These are phyloP conservation scores for Hypoxylon cercidicola DNA, from an alignment of 495 filamentous ascomycete genomes.

Conservation along the genomic window DNA sequence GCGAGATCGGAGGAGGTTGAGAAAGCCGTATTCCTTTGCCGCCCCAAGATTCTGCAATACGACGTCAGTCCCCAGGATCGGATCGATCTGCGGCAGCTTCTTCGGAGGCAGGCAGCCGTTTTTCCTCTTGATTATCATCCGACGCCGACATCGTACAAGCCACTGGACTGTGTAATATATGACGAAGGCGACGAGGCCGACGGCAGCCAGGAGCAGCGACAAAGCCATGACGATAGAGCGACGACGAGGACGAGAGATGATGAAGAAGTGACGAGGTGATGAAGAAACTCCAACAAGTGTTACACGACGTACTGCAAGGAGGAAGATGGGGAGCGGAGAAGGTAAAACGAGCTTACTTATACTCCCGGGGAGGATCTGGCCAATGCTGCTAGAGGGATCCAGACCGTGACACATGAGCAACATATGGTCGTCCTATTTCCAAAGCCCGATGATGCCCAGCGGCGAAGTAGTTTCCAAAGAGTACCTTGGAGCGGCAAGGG, in stretches of 20 bases:
- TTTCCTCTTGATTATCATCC: constrained; percentile 24
- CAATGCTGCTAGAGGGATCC: constrained; percentile 37
- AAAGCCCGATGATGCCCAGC: constrained; percentile 45
- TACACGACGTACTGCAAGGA: constrained; percentile 32
- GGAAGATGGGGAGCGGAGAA: constrained; percentile 39
- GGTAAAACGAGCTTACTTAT: constrained; percentile 40
- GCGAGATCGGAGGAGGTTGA: constrained; percentile 37
- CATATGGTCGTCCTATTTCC: constrained; percentile 20
- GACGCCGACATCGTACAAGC: constrained; percentile 35
- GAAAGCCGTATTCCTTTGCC: constrained; percentile 40
- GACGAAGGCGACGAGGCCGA: constrained; percentile 21
- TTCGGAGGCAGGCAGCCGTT: constrained; percentile 40
- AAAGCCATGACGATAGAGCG: constrained; percentile 31
- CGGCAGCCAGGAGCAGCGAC: constrained; percentile 31
- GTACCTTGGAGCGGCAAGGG: constrained; percentile 38
- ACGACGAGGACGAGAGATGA: not conserved
- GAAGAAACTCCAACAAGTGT: constrained; percentile 11
- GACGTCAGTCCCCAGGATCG: constrained; percentile 46
- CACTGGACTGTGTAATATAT: constrained; percentile 33
- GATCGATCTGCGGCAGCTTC: constrained; percentile 42
- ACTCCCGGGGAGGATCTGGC: constrained; percentile 29
- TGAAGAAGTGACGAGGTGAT: constrained; percentile 4
- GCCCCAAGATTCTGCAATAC: constrained; percentile 39
- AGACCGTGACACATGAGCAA: constrained; percentile 40
- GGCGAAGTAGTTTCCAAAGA: constrained; percentile 26